Evolutionary conservation across 2,329 filamentous ascomycete species (phyloP).

Genomic region (Aspergillus sp.): DNA sequence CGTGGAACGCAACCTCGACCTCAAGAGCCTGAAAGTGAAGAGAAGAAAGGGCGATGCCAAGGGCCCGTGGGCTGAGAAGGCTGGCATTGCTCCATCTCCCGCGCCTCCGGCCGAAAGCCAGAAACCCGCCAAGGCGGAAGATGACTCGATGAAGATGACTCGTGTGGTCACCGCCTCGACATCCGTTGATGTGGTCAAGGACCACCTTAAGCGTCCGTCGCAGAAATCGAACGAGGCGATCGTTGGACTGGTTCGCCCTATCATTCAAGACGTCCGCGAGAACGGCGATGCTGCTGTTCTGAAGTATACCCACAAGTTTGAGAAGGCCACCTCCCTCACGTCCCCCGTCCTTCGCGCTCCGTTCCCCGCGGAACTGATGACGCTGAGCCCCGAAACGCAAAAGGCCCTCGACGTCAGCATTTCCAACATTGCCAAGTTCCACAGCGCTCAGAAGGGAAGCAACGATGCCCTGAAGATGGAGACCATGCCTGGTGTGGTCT

Average conservation of each 20-base stretch:
- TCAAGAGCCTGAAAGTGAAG: slow-evolving; percentile 94
- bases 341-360: slow-evolving; percentile 88
- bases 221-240: slow-evolving; percentile 95
- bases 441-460: slow-evolving; percentile 78
- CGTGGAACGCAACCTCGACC: slow-evolving; percentile 86
- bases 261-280: slow-evolving; percentile 80
- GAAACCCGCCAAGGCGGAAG: slow-evolving; percentile 23
- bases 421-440: slow-evolving; percentile 92
- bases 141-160: slow-evolving; percentile 76
- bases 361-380: slow-evolving; percentile 82
- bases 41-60: slow-evolving; percentile 91
- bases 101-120: slow-evolving; percentile 33
- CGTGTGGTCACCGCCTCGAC: slow-evolving; percentile 68
- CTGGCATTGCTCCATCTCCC: slow-evolving; percentile 63
- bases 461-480: slow-evolving; percentile 79
- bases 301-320: slow-evolving; percentile 95
- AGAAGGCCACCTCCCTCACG: slow-evolving; percentile 87
- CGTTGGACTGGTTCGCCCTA: slow-evolving; percentile 84
- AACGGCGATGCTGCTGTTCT: slow-evolving; percentile 85
- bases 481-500: slow-evolving; percentile 96
- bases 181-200: slow-evolving; percentile 62
- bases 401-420: slow-evolving; percentile 91
- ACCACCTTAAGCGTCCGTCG: slow-evolving; percentile 80
- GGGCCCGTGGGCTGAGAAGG: slow-evolving; percentile 83
- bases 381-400: slow-evolving; percentile 76